Evolutionary conservation across 306 rosid genomes (phyloP), one percentile per base, ranked within the genome.

Genomic region (Cucumis cinereus): DNA sequence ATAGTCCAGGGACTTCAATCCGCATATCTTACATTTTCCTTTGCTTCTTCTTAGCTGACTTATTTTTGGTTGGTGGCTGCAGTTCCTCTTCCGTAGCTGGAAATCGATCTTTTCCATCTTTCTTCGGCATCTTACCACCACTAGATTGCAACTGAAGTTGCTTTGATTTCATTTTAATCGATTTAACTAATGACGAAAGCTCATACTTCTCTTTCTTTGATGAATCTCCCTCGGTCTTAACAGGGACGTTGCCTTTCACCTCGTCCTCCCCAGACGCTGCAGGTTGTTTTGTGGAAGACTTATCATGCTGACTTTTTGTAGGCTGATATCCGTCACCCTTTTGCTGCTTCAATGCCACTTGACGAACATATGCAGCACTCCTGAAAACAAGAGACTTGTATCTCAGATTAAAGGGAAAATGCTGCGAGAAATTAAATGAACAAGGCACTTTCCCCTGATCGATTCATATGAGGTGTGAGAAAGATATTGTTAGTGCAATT

Each of bases 161-260:
- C 81, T 82, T 83, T 30, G 92, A 79, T 82, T 89, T 90, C 96
- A 88, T 88, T 91, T 89, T 88, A 20, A 93, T 75, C 3, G 95
- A 90, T 80, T 81, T 90, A 73, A 90, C 82, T 76, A 87, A 60
- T 3, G 88, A 75, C 4, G 93, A 86, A 50, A 91, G 79, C 68
- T 89, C 96, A 28, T 64, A 64, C 81, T 82, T 83, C 74, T 85
- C 85, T 41, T 81, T 88, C 81, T 82, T 85, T 30, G 85, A 72
- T 26, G 74, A 69, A 59, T 56, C 75, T 74, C 10, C 75, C 58
- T 75, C 82, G 5, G 79, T 76, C 76, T 74, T 86, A 47, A 75
- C 79, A 80, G 82, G 81, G 68, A 78, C 88, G 3, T 49, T 78
- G 47, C 36, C 78, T 41, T 35, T 26, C 1, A 12, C 40, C 77